These are phyloP conservation scores for Rhizoclosmatium sp. DNA, from an alignment of 192 early-diverging fungal species.

Conservation along the genomic window DNA sequence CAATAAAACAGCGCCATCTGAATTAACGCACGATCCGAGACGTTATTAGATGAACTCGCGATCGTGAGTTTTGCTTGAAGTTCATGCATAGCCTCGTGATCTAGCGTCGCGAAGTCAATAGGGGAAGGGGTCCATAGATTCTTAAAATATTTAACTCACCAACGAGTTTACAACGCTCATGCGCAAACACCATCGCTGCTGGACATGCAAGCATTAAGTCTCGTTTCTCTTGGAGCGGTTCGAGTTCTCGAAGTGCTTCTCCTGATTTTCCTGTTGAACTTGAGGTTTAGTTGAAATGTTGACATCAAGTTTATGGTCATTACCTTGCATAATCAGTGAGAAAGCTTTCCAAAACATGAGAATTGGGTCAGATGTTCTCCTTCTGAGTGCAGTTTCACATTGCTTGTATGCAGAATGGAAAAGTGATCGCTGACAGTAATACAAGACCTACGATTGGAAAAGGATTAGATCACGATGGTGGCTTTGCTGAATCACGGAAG, in stretches of 20 bases:
- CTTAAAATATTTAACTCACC: conserved; percentile 35
- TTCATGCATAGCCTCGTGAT: conserved; percentile 58
- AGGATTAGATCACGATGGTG: not conserved
- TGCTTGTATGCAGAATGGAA: conserved; percentile 49
- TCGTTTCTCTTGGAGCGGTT: conserved; percentile 56
- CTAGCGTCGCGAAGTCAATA: conserved; percentile 29
- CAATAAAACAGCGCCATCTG: conserved; percentile 52
- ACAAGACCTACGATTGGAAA: conserved; percentile 27
- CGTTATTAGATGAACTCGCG: conserved; percentile 31
- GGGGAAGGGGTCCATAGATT: conserved; percentile 1
- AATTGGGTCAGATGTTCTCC: conserved; percentile 50
- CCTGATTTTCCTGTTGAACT: conserved; percentile 41
- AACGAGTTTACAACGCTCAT: conserved; percentile 54
- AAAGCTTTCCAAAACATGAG: conserved; percentile 58
- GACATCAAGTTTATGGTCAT: not conserved
- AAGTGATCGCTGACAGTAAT: conserved; percentile 48
- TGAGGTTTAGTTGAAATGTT: not conserved
- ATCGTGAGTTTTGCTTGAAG: conserved; percentile 60
- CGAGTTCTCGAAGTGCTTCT: conserved; percentile 54
- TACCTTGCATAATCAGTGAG: conserved; percentile 46
- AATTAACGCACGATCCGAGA: conserved; percentile 37
- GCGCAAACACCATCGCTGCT: conserved; percentile 58
- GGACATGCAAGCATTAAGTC: conserved; percentile 53
- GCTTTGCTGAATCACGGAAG: not conserved
- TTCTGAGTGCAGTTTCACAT: conserved; percentile 51